Evolutionary conservation across 139 green algal species (phyloP), one percentile per base, ranked within the genome.

Genomic region (Pseudopediastrum boryanum): DNA sequence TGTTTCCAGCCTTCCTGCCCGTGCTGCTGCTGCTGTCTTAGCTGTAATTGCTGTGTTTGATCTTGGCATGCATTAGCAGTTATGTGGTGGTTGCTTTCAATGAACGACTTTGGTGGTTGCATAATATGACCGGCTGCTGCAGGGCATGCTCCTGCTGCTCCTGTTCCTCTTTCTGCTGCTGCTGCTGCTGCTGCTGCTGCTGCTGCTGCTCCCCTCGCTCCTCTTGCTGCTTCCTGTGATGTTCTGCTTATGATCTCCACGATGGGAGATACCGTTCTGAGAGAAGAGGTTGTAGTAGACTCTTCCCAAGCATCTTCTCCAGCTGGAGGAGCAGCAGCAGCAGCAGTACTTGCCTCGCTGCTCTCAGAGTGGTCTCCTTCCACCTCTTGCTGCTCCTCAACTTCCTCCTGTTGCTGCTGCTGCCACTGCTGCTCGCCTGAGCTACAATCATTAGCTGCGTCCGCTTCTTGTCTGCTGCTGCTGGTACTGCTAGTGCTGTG

Each of bases 401-500:
- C 16, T 19, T 58, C 48, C 48, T 58, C 48, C 48, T 58, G 64
- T n/a, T 72, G 39, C 39, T 4, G n/a, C 69, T 66, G 46, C 69
- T 64, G 46, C 41, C 46, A 5, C 16, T 27, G 23, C 69, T 65
- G 69, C 69, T 58, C 48, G 19, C 19, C 48, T 19, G 16, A 19
- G 16, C 19, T 19, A 16, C 48, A 16, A 19, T 58, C 16, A 58
- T 58, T 16, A 16, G 16, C 16, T 12, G 2, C 9, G 21, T 33
- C 16, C n/a, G 21, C 33, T 33, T 65, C 23, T 50, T 75, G 44
- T n/a, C 67, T 75, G 44, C 67, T 75, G 44, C 67, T 64, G 48
- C 46, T 51, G 25, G 21, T 48, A n/a, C 42, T 62, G 9, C n/a
- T 35, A 27, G n/a, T 21, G 27, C 41, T 61, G 43, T 61, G 23